phyloP scores from a whole-genome alignment of 2,329 filamentous ascomycete genomes.

The Fusarium ambrosium region DNA sequence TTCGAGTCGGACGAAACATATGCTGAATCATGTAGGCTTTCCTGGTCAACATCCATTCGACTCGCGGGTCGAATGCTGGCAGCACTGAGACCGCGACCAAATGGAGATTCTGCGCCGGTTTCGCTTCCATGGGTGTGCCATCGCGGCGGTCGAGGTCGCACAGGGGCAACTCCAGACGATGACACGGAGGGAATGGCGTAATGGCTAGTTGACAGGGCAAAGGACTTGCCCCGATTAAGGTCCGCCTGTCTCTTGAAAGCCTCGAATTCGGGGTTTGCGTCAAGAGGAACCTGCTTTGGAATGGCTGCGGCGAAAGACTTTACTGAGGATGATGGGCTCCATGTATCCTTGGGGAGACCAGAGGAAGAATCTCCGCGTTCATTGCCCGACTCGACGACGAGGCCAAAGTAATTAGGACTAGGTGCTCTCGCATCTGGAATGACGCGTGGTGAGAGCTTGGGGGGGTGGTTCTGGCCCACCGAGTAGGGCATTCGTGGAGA shows the following conservation, averaged over 20 bases:
- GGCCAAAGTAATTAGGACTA: slow-evolving; percentile 91
- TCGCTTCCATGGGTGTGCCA: slow-evolving; percentile 65
- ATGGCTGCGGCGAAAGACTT: slow-evolving; percentile 77
- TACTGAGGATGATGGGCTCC: slow-evolving; percentile 79
- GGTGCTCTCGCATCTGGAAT: slow-evolving; percentile 60
- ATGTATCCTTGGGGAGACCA: slow-evolving; percentile 76
- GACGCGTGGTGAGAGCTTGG: slow-evolving; percentile 61
- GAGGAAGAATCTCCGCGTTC: slow-evolving; percentile 76
- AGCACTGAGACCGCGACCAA: slow-evolving; percentile 41
- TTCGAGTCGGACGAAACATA: slow-evolving; percentile 69
- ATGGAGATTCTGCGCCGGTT: slow-evolving; percentile 53
- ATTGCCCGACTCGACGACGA: slow-evolving; percentile 72
- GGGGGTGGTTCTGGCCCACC: slow-evolving; percentile 67
- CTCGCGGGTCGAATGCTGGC: slow-evolving; percentile 39
- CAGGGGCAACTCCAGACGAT: slow-evolving; percentile 41
- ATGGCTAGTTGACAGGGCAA: slow-evolving; percentile 62
- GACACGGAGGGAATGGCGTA: slow-evolving; percentile 55
- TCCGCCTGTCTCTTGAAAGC: slow-evolving; percentile 83
- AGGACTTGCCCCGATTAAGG: slow-evolving; percentile 64
- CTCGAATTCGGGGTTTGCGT: slow-evolving; percentile 86
- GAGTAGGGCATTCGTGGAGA: slow-evolving; percentile 67
- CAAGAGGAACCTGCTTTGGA: slow-evolving; percentile 77
- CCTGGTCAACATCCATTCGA: slow-evolving; percentile 61
- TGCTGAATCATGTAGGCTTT: slow-evolving; percentile 65
- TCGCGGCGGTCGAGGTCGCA: slow-evolving; percentile 60